Evolutionary conservation across 2,329 filamentous ascomycete species (phyloP).

Genomic region (Aspergillus glaucus): DNA sequence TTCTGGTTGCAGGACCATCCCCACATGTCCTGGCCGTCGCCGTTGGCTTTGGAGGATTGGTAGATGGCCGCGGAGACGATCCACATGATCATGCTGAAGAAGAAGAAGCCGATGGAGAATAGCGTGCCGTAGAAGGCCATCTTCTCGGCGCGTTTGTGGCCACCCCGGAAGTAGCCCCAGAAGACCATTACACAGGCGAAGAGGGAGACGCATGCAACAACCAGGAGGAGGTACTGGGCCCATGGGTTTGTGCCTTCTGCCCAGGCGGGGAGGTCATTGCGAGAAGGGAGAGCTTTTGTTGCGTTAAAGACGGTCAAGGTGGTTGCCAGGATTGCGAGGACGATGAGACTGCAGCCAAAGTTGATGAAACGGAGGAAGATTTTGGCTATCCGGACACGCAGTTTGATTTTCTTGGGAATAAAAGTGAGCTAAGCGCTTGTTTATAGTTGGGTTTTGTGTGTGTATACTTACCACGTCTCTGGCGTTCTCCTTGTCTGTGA

Average conservation of each 20-base stretch:
- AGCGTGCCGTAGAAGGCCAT: conserved; percentile 91
- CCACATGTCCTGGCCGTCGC: conserved; percentile 84
- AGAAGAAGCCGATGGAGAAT: conserved; percentile 89
- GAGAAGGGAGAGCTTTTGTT: conserved; percentile 64
- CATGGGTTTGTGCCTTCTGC: conserved; percentile 70
- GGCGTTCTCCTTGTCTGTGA: conserved; percentile 79
- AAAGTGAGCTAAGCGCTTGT: conserved; percentile 24
- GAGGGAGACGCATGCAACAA: conserved; percentile 74
- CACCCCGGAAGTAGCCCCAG: conserved; percentile 78
- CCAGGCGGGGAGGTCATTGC: conserved; percentile 83
- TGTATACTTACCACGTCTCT: conserved; percentile 69
- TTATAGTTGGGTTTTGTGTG: not conserved
- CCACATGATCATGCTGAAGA: conserved; percentile 91
- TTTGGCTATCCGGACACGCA: conserved; percentile 85
- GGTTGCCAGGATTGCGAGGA: conserved; percentile 82
- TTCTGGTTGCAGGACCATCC: conserved; percentile 97
- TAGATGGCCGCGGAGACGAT: conserved; percentile 75
- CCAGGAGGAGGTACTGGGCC: conserved; percentile 81
- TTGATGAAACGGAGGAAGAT: conserved; percentile 91
- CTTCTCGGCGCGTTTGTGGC: conserved; percentile 84
- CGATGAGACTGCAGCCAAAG: conserved; percentile 94
- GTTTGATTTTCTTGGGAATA: conserved; percentile 72
- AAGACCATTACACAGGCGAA: conserved; percentile 73
- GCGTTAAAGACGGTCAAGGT: conserved; percentile 89
- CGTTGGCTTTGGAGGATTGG: conserved; percentile 68